Percentiles rank a stretch among this genome's conserved stretches.
Evolutionary conservation across 495 filamentous ascomycete genomes (phyloP).

Genomic region (Penicillium subrubescens): DNA sequence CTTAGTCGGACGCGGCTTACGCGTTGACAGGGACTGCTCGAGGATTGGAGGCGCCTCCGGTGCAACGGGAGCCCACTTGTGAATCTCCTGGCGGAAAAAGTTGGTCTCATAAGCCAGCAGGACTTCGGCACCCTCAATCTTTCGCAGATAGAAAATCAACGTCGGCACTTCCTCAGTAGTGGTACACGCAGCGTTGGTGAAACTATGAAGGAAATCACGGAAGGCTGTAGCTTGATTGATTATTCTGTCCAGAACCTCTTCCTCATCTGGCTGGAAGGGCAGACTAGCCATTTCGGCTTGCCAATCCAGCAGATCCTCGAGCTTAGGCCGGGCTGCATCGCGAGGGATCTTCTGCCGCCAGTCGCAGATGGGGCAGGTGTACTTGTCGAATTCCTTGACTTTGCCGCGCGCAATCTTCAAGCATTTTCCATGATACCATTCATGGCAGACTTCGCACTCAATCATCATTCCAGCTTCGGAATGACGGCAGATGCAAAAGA

Average conservation of each 20-base stretch:
- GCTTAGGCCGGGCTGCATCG: slow-evolving; percentile 93
- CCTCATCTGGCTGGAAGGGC: slow-evolving; percentile 96
- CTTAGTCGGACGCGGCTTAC: slow-evolving; percentile 96
- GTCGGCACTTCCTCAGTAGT: slow-evolving; percentile 84
- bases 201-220: slow-evolving; percentile 75
- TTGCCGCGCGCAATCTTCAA: slow-evolving; percentile 97
- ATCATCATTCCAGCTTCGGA: slow-evolving; percentile 99
- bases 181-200: slow-evolving; percentile 77
- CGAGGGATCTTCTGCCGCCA: slow-evolving; percentile 97
- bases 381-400: slow-evolving; percentile 97
- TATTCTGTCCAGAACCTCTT: slow-evolving; percentile 79
- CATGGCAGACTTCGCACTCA: slow-evolving; percentile 95
- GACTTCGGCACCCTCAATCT: slow-evolving; percentile 97
- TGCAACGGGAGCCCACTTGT: slow-evolving; percentile 94
- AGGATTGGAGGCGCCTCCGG: slow-evolving; percentile 78
- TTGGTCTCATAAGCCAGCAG: slow-evolving; percentile 92
- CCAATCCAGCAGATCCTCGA: slow-evolving; percentile 90
- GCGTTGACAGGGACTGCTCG: slow-evolving; percentile 85
- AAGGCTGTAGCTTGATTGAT: slow-evolving; percentile 83
- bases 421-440: slow-evolving; percentile 99
- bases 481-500: slow-evolving; percentile 95
- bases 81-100: slow-evolving; percentile 93
- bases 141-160: slow-evolving; percentile 96
- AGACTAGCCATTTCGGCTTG: slow-evolving; percentile 78
- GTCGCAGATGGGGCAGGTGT: slow-evolving; percentile 97